A percentile compares a stretch with the other conserved stretches of the same genome.
Conservation (phyloP, 805 yeast species). For the Starmerella potacharoeniae region DNA sequence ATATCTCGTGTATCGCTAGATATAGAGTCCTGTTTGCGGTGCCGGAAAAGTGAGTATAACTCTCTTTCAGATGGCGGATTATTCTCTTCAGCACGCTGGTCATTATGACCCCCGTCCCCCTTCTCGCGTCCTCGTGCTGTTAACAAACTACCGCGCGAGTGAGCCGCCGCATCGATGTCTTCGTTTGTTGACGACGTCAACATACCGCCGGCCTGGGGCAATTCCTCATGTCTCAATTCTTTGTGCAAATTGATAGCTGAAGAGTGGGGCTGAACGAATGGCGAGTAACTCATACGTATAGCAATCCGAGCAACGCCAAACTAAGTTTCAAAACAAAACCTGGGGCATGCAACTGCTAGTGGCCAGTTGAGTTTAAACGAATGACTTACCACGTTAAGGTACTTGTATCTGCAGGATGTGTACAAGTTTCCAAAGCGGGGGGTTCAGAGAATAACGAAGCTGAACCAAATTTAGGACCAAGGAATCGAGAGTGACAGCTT, state of each 20-base stretch:
- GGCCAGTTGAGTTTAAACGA: not conserved
- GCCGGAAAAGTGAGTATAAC: not conserved
- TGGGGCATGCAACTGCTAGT: not conserved
- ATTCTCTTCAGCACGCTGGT: not conserved
- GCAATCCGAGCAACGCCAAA: not conserved
- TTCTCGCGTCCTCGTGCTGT: not conserved
- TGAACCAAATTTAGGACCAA: not conserved
- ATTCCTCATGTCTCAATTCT: not conserved
- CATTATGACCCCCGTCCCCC: not conserved
- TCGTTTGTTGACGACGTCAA: not conserved
- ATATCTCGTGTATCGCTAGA: not conserved
- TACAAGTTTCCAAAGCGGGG: not conserved
- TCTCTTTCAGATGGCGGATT: not conserved
- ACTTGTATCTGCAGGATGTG: not conserved
- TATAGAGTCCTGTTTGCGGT: not conserved
- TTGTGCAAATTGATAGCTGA: not conserved
- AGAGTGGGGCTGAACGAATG: not conserved
- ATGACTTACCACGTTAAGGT: not conserved
- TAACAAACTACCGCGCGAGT: not conserved
- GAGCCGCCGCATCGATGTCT: not conserved
- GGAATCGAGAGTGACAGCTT: not conserved
- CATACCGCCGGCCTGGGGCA: not conserved
- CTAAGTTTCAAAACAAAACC: not conserved
- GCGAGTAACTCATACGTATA: not conserved
- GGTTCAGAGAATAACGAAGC: no score